Base-by-base conservation (phyloP, 2,329 filamentous ascomycete species). In the Scytalidium lignicola region DNA sequence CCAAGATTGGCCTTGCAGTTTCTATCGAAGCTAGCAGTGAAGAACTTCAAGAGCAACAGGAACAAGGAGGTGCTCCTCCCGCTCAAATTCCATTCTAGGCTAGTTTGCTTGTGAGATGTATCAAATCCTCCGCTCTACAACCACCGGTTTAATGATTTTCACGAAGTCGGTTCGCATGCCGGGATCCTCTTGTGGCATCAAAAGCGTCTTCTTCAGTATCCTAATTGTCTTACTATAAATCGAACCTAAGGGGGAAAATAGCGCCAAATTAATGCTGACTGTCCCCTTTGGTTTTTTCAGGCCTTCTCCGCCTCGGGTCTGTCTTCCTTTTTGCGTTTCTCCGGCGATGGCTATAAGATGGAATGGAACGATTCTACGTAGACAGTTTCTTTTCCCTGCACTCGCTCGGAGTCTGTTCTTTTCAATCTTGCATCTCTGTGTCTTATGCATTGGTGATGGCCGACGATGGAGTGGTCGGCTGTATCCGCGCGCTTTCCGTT, bases 1-100 rank as follows among this genome's bases (percentile, higher is more conserved):
- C 92, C 60, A 97, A 97, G 79, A 82, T 97, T 61, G 93, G 93
- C 60, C 80, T 99, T 56, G 90, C 90, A 53, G 89, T 99, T 61
- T 95, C 91, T 43, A 89, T 96, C 59, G 90, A 96, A 75, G 82
- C 88, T 46, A 84, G 84, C 45, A 80, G 84, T 49, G 90, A 95
- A 68, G 90, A 95, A 67, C 74, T 95, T 59, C 88, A 93, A 77
- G 86, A 91, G 69, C 86, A 90, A 72, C 86, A 90, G 69, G 86
- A 90, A 68, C 67, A 70, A 52, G 77, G 76, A 50, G 69, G 72
- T 50, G 75, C 79, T 60, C 69, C 77, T 28, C 59, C 60, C 28
- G 57, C 62, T 52, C 58, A 63, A 44, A 84, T 86, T 65, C 82
- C 83, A 58, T 86, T 86, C 67, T 86, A 85, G 76, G 54, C 41